Conservation (phyloP, 345 rosid species). For the Eucalyptus melliodora region DNA sequence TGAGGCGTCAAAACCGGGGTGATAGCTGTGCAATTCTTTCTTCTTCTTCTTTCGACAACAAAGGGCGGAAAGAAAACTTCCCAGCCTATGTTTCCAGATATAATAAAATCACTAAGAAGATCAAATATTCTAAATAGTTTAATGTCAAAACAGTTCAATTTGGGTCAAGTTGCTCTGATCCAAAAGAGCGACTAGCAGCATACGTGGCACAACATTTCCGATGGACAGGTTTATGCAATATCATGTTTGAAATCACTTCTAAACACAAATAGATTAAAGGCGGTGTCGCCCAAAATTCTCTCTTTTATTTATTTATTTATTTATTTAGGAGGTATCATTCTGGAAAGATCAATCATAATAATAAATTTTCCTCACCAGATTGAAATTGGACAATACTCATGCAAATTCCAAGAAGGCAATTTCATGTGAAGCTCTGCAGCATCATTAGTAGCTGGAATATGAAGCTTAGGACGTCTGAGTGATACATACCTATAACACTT, state of each 20-base stretch:
- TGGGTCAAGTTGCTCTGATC: not conserved
- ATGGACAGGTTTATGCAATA: not conserved
- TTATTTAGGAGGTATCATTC: not conserved
- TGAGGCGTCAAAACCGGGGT: too few species aligned
- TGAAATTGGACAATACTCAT: too few species aligned
- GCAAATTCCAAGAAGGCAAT: too few species aligned
- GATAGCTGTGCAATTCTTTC: too few species aligned
- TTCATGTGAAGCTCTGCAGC: too few species aligned
- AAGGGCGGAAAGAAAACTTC: too few species aligned
- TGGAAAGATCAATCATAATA: not conserved
- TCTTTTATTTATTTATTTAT: not conserved
- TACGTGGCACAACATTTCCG: accelerated
- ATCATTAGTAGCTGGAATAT: too few species aligned
- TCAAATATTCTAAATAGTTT: not conserved
- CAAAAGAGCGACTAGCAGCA: not conserved
- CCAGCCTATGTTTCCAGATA: too few species aligned
- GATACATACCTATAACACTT: too few species aligned
- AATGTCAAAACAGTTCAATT: not conserved
- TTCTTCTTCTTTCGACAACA: too few species aligned
- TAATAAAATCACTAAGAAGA: too few species aligned
- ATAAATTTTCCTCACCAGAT: not conserved
- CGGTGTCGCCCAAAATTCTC: not conserved
- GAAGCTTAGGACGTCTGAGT: too few species aligned
- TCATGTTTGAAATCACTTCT: not conserved
- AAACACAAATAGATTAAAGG: not conserved